A percentile compares a stretch with the other conserved stretches of the same genome.
phyloP scores from a whole-genome alignment of 2,329 filamentous ascomycete species.

The Juglanconis oblonga region DNA sequence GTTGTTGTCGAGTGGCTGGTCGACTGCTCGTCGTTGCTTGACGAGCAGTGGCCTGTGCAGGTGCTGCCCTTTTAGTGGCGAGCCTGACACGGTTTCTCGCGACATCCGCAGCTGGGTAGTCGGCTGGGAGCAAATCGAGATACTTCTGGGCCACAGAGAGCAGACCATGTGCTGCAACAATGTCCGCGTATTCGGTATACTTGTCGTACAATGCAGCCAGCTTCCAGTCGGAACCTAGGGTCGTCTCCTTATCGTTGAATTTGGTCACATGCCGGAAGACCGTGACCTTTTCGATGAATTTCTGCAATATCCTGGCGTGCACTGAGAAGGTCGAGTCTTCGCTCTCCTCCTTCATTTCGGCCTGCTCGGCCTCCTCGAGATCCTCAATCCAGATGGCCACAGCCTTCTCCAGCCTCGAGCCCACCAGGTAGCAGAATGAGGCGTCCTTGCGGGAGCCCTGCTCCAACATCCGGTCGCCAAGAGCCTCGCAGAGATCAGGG shows the following conservation, averaged over 20 bases:
- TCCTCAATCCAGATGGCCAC: slow-evolving; percentile 91
- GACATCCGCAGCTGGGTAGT: slow-evolving; percentile 83
- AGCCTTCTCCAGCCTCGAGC: slow-evolving; percentile 96
- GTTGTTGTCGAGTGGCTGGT: slow-evolving; percentile 30
- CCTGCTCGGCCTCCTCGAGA: slow-evolving; percentile 78
- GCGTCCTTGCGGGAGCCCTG: slow-evolving; percentile 79
- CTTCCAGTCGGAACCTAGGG: slow-evolving; percentile 79
- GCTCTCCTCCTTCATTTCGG: slow-evolving; percentile 64
- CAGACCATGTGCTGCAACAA: slow-evolving; percentile 86
- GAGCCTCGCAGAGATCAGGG: slow-evolving; percentile 87
- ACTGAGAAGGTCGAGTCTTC: slow-evolving; percentile 86
- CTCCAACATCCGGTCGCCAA: slow-evolving; percentile 88
- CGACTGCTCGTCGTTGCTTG: slow-evolving; percentile 28
- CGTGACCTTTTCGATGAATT: slow-evolving; percentile 97
- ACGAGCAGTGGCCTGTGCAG: slow-evolving; percentile 35
- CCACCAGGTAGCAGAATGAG: slow-evolving; percentile 92
- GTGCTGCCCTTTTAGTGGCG: slow-evolving; percentile 62
- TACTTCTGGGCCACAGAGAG: slow-evolving; percentile 86
- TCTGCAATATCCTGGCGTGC: slow-evolving; percentile 82
- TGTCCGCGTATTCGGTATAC: slow-evolving; percentile 95
- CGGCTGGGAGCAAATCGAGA: slow-evolving; percentile 76
- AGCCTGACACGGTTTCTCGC: slow-evolving; percentile 81
- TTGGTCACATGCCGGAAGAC: slow-evolving; percentile 93
- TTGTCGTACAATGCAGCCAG: slow-evolving; percentile 85
- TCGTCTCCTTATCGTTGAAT: slow-evolving; percentile 76